A percentile compares a stretch with the other conserved stretches of the same genome.
Evolutionary conservation across 139 green algal species (phyloP).

Genomic region (Chlorella sp.): DNA sequence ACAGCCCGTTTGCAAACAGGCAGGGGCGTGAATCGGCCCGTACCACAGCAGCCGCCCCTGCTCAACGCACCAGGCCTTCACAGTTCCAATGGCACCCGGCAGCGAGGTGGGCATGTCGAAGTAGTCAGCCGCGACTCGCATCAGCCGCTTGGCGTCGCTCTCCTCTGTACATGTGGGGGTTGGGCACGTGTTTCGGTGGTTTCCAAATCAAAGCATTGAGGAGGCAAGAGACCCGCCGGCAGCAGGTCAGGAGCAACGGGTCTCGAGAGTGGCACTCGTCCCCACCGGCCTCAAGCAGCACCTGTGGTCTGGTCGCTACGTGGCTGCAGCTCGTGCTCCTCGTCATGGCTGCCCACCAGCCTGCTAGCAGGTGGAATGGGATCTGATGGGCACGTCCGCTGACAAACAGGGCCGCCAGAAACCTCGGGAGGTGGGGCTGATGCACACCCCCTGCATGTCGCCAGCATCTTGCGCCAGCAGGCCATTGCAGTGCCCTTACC

Average conservation of each 20-base stretch:
- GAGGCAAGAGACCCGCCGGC: too few species aligned
- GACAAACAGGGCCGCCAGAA: neutral
- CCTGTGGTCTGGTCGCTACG: neutral
- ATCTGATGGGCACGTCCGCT: neutral
- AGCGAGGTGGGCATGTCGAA: slow-evolving; percentile 2
- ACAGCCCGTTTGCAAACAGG: neutral
- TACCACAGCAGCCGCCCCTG: neutral
- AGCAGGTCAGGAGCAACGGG: too few species aligned
- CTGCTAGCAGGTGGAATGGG: neutral
- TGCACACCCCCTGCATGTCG: neutral
- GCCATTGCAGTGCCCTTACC: neutral
- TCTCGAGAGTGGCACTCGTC: too few species aligned
- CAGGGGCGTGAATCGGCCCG: neutral
- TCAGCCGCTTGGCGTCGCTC: neutral
- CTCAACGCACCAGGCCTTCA: neutral
- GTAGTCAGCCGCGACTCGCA: neutral
- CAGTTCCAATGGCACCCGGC: neutral
- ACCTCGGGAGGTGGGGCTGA: neutral
- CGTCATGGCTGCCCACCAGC: neutral
- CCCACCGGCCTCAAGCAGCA: too few species aligned
- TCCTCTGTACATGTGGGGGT: neutral
- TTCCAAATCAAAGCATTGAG: too few species aligned
- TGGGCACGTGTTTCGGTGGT: too few species aligned
- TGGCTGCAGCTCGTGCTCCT: neutral
- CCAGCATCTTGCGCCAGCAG: neutral